Base-by-base conservation (phyloP, 2,329 filamentous ascomycete species). In the Ascochyta rabiei region DNA sequence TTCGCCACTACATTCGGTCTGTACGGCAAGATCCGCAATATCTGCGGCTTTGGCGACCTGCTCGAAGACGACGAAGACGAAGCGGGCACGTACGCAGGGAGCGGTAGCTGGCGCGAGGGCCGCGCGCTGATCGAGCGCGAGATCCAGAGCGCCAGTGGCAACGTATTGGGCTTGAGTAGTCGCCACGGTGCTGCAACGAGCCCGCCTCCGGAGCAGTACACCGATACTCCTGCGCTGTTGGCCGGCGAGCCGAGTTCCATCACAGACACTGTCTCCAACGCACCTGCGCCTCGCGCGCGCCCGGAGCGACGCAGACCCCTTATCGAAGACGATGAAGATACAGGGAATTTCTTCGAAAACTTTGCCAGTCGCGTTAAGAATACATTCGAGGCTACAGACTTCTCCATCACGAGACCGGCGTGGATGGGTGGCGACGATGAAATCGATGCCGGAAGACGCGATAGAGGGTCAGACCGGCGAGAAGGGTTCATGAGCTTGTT, bases 81-180 rank as follows among this genome's bases (percentile, higher is more conserved):
- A 44, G 30, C 46, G 2, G 79, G 82, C 6, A 80, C 80, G 2
- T 84, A 84, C 3, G 91, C 89, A 60, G 91, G 91, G 13, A 87
- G 88, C 0, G 91, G 90, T 1, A 89, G 88, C 1, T 98, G 93
- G 95, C 86, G 93, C 41, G 95, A 98, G 77, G 95, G 95, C 3
- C 85, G 91, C 45, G 89, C 93, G 44, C 83, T 99, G 24, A 96
- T 99, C 59, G 91, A 96, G 60, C 86, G 91, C 24, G 95, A 98
- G 71, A 76, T 82, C 64, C 64, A 83, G 70, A 44, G 79, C 70
- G 77, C 57, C 67, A 75, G 59, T 72, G 74, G 70, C 64, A 71
- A 72, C 37, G 60, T 63, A 3, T 63, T 76, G 0, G 69, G 71
- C 2, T 61, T 75, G 10, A 57, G 66, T 2, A 63, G 61, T n/a